These are phyloP conservation scores for Hemerocallis citrina DNA, from an alignment of 106 monocot species.

Conservation along the genomic window DNA sequence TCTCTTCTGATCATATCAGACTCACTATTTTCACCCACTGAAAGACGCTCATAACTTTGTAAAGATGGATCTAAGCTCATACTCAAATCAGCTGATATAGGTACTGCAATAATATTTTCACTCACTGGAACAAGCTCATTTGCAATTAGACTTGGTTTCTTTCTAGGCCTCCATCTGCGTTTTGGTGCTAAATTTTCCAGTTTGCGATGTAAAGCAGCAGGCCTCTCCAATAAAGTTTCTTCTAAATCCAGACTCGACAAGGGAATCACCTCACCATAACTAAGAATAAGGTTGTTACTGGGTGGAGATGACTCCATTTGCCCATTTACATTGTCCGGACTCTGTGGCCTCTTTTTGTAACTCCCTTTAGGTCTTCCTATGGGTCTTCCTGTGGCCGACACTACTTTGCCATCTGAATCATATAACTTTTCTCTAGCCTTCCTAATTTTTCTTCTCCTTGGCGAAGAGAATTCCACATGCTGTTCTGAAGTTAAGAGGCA, in stretches of 20 bases:
- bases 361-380: slow-evolving; percentile 22
- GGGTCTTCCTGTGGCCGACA: neutral
- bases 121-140: neutral
- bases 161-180: slow-evolving; percentile 38
- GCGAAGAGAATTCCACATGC: slow-evolving; percentile 10
- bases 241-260: neutral
- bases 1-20: no score
- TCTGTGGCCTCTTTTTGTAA: slow-evolving; percentile 1
- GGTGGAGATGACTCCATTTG: neutral
- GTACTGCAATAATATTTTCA: neutral
- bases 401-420: slow-evolving; percentile 1
- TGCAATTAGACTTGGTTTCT: slow-evolving; percentile 2
- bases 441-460: slow-evolving; percentile 5
- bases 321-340: slow-evolving; percentile 1
- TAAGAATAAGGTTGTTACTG: slow-evolving; percentile 3
- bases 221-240: neutral
- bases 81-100: slow-evolving; percentile 1
- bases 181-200: neutral
- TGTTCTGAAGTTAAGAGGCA: slow-evolving; percentile 30
- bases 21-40: no score
- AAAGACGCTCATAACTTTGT: no score
- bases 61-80: no score
- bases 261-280: neutral
- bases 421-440: neutral
- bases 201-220: slow-evolving; percentile 3